phyloP scores from a whole-genome alignment of 345 rosid species.

The Brassica juncea region DNA sequence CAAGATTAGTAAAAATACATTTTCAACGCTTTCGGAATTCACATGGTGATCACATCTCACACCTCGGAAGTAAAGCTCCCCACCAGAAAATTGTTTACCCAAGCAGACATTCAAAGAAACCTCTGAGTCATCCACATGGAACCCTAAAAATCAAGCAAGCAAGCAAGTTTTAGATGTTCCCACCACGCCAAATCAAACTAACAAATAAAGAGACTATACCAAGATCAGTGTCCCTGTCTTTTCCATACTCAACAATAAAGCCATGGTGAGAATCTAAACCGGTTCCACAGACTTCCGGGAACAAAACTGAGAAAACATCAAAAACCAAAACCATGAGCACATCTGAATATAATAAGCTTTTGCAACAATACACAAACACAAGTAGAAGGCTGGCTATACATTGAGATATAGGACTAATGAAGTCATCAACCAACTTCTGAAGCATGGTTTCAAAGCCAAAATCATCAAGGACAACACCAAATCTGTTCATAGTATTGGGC shows the following conservation, averaged over 20 bases:
- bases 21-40: constrained; percentile 59
- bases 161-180: constrained; percentile 21
- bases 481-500: constrained; percentile 94
- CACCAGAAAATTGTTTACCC: constrained; percentile 92
- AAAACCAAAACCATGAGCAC: constrained; percentile 25
- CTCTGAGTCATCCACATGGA: constrained; percentile 98
- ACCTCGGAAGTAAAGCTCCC: constrained; percentile 86
- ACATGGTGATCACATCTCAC: constrained; percentile 85
- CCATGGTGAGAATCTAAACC: constrained; percentile 97
- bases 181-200: constrained; percentile 13
- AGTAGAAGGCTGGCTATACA: constrained; percentile 41
- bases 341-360: neutral
- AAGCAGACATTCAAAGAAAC: constrained; percentile 87
- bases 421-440: constrained; percentile 75
- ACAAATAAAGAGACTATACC: constrained; percentile 48
- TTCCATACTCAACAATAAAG: constrained; percentile 92
- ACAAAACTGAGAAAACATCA: constrained; percentile 58
- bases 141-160: constrained; percentile 51
- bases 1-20: constrained; percentile 47
- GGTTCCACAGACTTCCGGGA: constrained; percentile 82
- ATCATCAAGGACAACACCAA: constrained; percentile 93
- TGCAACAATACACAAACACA: neutral
- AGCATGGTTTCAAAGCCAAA: constrained; percentile 93
- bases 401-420: constrained; percentile 72
- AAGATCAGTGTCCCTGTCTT: constrained; percentile 80